These are phyloP conservation scores for Arctium lappa DNA, from an alignment of 129 eudicot genomes.

Conservation along the genomic window DNA sequence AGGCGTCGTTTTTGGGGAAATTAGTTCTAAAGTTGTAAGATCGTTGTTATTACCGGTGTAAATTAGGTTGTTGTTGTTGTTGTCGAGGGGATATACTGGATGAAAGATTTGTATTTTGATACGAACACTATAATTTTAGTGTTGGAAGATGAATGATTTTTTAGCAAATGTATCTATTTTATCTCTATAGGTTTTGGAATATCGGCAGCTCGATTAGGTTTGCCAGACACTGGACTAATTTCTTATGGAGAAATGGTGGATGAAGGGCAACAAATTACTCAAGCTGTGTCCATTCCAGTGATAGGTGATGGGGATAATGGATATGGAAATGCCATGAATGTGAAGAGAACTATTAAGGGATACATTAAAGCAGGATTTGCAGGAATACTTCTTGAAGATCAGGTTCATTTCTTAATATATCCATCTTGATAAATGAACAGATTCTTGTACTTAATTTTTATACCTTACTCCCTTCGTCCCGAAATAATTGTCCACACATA, in stretches of 20 bases:
- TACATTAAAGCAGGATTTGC: constrained; percentile 90
- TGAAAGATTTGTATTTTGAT: no score
- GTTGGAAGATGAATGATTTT: no score
- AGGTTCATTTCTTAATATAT: constrained; percentile 43
- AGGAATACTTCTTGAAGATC: constrained; percentile 93
- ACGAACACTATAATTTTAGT: no score
- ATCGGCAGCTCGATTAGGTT: constrained; percentile 86
- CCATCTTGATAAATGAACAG: neutral
- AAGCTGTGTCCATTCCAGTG: constrained; percentile 82
- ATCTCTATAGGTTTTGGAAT: constrained; percentile 67
- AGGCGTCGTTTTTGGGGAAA: neutral
- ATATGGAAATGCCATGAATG: constrained; percentile 93
- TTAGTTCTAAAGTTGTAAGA: neutral
- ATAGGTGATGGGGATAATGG: constrained; percentile 98
- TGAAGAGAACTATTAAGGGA: constrained; percentile 89
- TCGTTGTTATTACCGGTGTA: neutral
- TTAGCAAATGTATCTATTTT: neutral
- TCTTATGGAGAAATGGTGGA: constrained; percentile 98
- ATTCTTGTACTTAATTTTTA: neutral
- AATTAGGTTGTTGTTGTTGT: neutral
- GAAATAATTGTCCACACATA: neutral
- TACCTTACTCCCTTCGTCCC: neutral
- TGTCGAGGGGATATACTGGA: neutral
- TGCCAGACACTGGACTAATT: constrained; percentile 86
- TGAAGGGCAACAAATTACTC: constrained; percentile 74